phyloP scores from a whole-genome alignment of 345 rosid species.

The Euphorbia lathyris region DNA sequence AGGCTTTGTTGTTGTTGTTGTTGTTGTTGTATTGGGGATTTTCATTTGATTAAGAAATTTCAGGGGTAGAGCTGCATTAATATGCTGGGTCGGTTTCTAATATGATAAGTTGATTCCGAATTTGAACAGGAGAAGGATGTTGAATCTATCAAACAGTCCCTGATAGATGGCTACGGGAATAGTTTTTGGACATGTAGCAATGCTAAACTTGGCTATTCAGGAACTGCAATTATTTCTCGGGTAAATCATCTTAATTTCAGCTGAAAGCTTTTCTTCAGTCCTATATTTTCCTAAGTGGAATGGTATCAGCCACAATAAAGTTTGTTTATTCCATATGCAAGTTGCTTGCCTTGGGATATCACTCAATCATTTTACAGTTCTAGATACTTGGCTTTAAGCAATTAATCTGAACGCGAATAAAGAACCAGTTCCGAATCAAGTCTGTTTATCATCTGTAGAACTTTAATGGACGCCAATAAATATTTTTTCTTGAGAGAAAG shows the following conservation, averaged over 20 bases:
- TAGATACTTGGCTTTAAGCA: not conserved
- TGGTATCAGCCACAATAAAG: not conserved
- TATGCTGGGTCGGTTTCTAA: not conserved
- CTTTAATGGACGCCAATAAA: too few species aligned
- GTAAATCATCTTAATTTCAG: slow-evolving; percentile 36
- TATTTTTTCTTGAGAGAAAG: not conserved
- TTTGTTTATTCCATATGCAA: not conserved
- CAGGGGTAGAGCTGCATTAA: not conserved
- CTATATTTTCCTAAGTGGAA: not conserved
- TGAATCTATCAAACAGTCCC: slow-evolving; percentile 54
- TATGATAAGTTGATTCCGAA: not conserved
- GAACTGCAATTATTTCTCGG: slow-evolving; percentile 90
- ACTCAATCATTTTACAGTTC: not conserved
- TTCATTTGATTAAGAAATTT: not conserved
- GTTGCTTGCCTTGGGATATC: not conserved
- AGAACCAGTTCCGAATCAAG: not conserved
- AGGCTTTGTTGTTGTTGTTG: too few species aligned
- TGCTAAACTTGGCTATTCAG: slow-evolving; percentile 93
- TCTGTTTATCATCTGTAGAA: not conserved
- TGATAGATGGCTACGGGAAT: slow-evolving; percentile 70
- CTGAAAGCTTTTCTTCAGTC: not conserved
- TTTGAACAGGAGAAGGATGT: slow-evolving; percentile 79
- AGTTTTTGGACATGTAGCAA: slow-evolving; percentile 92
- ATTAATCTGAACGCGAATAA: not conserved
- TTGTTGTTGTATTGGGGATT: not conserved